These are phyloP conservation scores for Paramecium sonneborni DNA, from an alignment of 73 alveolate genomes.

Conservation along the genomic window DNA sequence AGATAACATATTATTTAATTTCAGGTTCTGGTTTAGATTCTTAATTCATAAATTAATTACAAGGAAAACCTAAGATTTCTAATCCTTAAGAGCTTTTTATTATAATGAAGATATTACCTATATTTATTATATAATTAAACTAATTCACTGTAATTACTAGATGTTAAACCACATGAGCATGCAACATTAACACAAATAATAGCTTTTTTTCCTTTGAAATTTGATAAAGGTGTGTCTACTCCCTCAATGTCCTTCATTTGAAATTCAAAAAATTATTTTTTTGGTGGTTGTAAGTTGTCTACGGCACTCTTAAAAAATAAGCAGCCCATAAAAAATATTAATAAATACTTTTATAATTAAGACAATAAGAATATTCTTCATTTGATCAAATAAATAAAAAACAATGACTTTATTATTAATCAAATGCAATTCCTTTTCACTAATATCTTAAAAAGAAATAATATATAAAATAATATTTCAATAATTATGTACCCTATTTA, in stretches of 20 bases:
- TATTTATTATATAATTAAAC: constrained; percentile 72
- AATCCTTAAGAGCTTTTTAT: constrained; percentile 74
- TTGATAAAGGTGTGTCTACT: constrained; percentile 57
- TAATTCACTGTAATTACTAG: constrained; percentile 73
- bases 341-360: neutral
- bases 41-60: constrained; percentile 82
- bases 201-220: constrained; percentile 71
- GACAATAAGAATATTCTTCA: neutral
- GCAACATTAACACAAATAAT: constrained; percentile 84
- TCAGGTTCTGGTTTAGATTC: constrained; percentile 79
- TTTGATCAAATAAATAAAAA: neutral
- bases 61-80: constrained; percentile 86
- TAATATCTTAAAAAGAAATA: neutral
- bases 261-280: constrained; percentile 67
- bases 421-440: neutral
- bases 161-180: constrained; percentile 81
- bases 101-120: neutral
- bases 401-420: neutral
- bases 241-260: constrained; percentile 78
- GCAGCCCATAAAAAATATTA: constrained; percentile 61
- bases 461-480: neutral
- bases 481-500: neutral
- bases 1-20: constrained; percentile 67
- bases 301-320: constrained; percentile 63
- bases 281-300: constrained; percentile 53